Base-by-base conservation (phyloP, 306 rosid species). In the Vigna radiata region DNA sequence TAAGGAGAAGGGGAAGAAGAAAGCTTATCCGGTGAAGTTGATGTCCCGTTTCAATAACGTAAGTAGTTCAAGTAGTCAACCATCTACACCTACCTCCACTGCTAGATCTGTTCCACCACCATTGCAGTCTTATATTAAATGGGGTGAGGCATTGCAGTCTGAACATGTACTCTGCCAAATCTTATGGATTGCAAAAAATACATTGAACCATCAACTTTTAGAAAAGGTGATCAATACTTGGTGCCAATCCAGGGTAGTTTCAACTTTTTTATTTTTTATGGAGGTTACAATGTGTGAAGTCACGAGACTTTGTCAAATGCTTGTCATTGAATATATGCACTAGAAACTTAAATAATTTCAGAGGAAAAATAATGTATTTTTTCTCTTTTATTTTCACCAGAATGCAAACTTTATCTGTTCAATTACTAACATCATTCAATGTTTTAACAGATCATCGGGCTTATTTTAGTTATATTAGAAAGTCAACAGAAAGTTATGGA, bases 131-230 rank as follows among this genome's bases (percentile, higher is more conserved):
- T 86, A 82, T 71, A 59, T 69, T 66, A 44, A 61, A 4, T 95
- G 97, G 98, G 90, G 87, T 6, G 82, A 81, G 81, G 96, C 89
- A 48, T 79, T 95, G 88, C 86, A 83, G 61, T 81, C 90, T 15
- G 98, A 95, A 81, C 80, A 81, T 46, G 44, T 82, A 74, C 85
- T 89, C 33, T 46, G 85, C 78, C 97, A 81, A 48, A 83, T 89
- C 75, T 81, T 95, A 67, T 95, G 98, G 98, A 81, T 95, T 58
- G 86, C 84, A 11, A 97, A 95, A 88, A 92, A 95, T 85, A 90
- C 95, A 21, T 77, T 95, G 71, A 90, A 89, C 78, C 82, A 66
- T 71, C 95, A 84, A 77, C 98, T 95, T 82, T 82, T 90, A 18
- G 97, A 92, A 81, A 95, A 94, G 98, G 98, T 94, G 74, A 15